Percentiles rank a stretch among this genome's conserved stretches.
Evolutionary conservation across 768 basidiomycete genomes (phyloP).

Genomic region (Termitomyces sp.): DNA sequence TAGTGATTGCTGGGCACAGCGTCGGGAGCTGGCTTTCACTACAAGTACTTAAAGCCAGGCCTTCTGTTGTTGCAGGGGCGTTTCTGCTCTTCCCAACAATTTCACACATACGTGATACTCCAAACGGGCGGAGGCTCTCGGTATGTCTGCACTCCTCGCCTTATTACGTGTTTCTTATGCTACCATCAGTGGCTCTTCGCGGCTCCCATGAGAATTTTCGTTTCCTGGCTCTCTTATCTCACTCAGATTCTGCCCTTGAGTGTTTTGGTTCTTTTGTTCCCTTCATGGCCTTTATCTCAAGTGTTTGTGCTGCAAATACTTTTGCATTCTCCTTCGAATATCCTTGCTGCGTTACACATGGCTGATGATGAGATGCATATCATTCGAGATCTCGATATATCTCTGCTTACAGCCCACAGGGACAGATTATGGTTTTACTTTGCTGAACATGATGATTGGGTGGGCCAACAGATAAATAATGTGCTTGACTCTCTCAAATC

Average conservation of each 20-base stretch:
- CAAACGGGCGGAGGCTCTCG: constrained; percentile 57
- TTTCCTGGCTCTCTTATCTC: constrained; percentile 42
- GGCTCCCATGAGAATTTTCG: constrained; percentile 36
- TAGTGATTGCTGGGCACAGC: constrained; percentile 62
- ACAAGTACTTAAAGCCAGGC: constrained; percentile 51
- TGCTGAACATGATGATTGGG: constrained; percentile 65
- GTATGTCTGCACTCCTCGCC: constrained; percentile 32
- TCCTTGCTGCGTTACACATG: constrained; percentile 55
- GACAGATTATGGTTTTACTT: constrained; percentile 49
- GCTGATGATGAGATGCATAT: constrained; percentile 66
- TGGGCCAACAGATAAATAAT: constrained; percentile 48
- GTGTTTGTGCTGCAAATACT: constrained; percentile 43
- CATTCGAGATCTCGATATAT: constrained; percentile 50
- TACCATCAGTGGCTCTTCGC: constrained; percentile 42
- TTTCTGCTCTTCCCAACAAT: constrained; percentile 74
- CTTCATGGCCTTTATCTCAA: constrained; percentile 47
- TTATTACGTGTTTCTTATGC: background rate
- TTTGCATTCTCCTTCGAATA: constrained; percentile 45
- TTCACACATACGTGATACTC: constrained; percentile 56
- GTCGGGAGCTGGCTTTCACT: constrained; percentile 69
- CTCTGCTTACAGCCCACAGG: constrained; percentile 35
- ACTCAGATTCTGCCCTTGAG: constrained; percentile 34
- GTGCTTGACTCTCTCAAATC: constrained; percentile 39
- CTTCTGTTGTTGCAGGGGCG: constrained; percentile 31
- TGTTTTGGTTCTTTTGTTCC: constrained; percentile 40